Evolutionary conservation across 805 yeast species (phyloP).

Genomic region (Zygosaccharomyces pseudorouxii): DNA sequence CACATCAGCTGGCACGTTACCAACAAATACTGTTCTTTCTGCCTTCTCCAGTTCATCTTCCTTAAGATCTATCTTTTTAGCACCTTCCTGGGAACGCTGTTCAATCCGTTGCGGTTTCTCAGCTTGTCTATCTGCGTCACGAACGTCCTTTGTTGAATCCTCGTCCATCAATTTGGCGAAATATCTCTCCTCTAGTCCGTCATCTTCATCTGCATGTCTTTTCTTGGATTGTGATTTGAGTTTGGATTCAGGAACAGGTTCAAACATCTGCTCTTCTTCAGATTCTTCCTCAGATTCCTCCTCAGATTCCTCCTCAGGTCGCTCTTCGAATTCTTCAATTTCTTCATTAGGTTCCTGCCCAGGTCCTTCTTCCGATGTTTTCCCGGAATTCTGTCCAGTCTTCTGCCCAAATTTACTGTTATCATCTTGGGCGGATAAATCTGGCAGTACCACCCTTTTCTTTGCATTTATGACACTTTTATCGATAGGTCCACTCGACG

Average conservation of each 20-base stretch:
- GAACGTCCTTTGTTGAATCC: constrained; percentile 14
- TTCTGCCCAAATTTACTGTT: background rate
- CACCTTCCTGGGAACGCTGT: constrained; percentile 29
- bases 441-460: constrained; percentile 23
- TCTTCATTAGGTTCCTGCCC: constrained; percentile 7
- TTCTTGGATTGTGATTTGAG: constrained; percentile 14
- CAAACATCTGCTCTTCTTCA: constrained; percentile 25
- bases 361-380: constrained; percentile 3
- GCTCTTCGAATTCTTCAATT: constrained; percentile 22
- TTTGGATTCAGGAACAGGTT: constrained; percentile 27
- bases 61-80: constrained; percentile 55
- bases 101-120: constrained; percentile 23
- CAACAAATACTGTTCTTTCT: constrained; percentile 79
- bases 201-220: constrained; percentile 25
- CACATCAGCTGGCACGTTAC: constrained; percentile 67
- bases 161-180: constrained; percentile 44
- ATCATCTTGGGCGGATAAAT: constrained; percentile 3
- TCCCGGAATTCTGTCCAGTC: no score
- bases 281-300: constrained; percentile 23
- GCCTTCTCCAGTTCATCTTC: constrained; percentile 77
- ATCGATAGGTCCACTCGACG: constrained; percentile 47
- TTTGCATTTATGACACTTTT: constrained; percentile 16
- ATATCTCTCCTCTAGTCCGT: constrained; percentile 53
- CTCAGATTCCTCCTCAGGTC: constrained; percentile 11
- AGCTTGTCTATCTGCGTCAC: constrained; percentile 21